These are phyloP conservation scores for Lepidium aucheri DNA, from an alignment of 345 rosid genomes.

Conservation along the genomic window DNA sequence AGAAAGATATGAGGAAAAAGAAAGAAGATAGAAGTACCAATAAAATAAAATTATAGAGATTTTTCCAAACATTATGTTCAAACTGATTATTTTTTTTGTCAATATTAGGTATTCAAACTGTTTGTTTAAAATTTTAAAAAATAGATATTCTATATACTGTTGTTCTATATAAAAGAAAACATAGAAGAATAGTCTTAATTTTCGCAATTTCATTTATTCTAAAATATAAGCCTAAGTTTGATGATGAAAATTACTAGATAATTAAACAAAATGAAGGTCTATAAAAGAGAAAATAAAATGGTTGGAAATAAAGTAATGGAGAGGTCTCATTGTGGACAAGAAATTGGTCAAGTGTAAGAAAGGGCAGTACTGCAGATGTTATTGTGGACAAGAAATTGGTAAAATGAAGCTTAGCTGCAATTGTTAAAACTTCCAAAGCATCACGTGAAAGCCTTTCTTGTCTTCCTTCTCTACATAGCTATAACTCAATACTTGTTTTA, in stretches of 20 bases:
- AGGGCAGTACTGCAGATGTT: slow-evolving; percentile 3
- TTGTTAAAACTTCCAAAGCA: slow-evolving; percentile 13
- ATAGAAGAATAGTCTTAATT: no score
- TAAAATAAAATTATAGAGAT: no score
- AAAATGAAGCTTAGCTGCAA: slow-evolving; percentile 10
- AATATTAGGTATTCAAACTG: no score
- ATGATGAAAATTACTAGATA: background rate
- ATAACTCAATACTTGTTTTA: background rate
- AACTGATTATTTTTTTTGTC: no score
- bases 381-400: slow-evolving; percentile 25
- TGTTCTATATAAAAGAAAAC: no score
- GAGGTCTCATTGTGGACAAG: slow-evolving; percentile 17
- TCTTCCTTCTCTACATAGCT: slow-evolving; percentile 2
- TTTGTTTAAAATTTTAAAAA: no score
- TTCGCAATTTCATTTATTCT: no score
- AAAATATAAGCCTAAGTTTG: background rate
- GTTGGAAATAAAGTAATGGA: background rate
- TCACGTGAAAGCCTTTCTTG: slow-evolving; percentile 25
- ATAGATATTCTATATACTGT: no score
- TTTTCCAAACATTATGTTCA: no score
- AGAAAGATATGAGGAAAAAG: no score
- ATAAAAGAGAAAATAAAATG: background rate
- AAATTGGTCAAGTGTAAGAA: slow-evolving; percentile 27
- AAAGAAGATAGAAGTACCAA: no score
- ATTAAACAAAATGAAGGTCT: background rate